Evolutionary conservation across 2,329 filamentous ascomycete species (phyloP).

Genomic region (Septoria petroselini): DNA sequence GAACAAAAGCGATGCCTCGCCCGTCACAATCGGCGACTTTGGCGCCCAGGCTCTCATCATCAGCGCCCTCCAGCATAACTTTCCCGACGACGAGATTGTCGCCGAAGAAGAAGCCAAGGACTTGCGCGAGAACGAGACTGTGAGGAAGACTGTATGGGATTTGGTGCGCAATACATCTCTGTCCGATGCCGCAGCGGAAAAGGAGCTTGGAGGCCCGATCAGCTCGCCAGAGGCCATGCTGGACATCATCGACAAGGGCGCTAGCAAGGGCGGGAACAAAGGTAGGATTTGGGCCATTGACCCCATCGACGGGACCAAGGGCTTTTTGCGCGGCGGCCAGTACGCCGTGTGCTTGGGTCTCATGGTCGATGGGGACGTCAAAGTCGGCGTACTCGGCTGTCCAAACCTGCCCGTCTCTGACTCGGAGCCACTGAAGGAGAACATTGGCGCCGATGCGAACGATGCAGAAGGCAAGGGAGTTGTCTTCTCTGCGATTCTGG

Average conservation of each 20-base stretch:
- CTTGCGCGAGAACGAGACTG: conserved; percentile 66
- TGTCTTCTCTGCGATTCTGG: conserved; percentile 78
- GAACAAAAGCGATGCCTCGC: conserved; percentile 91
- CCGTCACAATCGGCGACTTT: conserved; percentile 96
- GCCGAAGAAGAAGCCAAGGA: conserved; percentile 89
- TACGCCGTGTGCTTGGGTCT: conserved; percentile 93
- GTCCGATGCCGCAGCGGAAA: conserved; percentile 62
- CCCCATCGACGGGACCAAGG: conserved; percentile 96
- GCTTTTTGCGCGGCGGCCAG: conserved; percentile 91
- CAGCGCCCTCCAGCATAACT: conserved; percentile 79
- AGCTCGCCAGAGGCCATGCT: conserved; percentile 62
- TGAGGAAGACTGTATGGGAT: conserved; percentile 78
- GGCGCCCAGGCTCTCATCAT: conserved; percentile 97
- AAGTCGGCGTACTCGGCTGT: conserved; percentile 90
- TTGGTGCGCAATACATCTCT: conserved; percentile 72
- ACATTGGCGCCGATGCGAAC: conserved; percentile 70
- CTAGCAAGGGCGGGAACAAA: conserved; percentile 65
- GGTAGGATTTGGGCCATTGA: conserved; percentile 95
- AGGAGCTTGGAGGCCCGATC: conserved; percentile 67
- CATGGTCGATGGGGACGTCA: conserved; percentile 89
- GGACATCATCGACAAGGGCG: conserved; percentile 57
- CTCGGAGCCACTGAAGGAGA: conserved; percentile 63
- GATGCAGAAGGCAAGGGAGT: conserved; percentile 77
- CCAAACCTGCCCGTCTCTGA: conserved; percentile 93
- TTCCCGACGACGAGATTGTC: conserved; percentile 86